These are phyloP conservation scores for Dissophora ornata DNA, from an alignment of 192 early-diverging fungal genomes.

Conservation along the genomic window DNA sequence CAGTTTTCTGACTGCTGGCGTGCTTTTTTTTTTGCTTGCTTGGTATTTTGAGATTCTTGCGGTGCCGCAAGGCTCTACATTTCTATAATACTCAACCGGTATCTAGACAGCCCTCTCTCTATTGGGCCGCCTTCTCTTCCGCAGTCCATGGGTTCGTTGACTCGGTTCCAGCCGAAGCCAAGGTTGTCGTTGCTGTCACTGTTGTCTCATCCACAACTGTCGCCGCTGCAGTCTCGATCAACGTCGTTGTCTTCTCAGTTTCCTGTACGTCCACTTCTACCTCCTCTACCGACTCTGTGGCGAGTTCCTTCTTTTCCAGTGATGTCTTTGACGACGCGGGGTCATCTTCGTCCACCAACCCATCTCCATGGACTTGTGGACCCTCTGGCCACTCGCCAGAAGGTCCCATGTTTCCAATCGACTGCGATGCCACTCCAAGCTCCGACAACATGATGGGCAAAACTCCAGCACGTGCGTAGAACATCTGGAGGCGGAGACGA, in stretches of 20 bases:
- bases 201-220: slow-evolving; percentile 12
- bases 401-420: slow-evolving; percentile 50
- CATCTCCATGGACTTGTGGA: neutral
- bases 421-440: slow-evolving; percentile 58
- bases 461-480: slow-evolving; percentile 73
- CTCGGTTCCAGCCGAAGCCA: slow-evolving; percentile 47
- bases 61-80: too few species aligned
- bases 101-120: neutral
- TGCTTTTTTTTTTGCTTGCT: too few species aligned
- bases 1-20: too few species aligned
- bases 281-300: neutral
- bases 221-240: slow-evolving; percentile 13
- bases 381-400: slow-evolving; percentile 44
- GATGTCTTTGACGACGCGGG: slow-evolving; percentile 27
- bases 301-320: slow-evolving; percentile 7
- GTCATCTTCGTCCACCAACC: slow-evolving; percentile 9
- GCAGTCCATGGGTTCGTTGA: slow-evolving; percentile 41
- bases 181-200: slow-evolving; percentile 1
- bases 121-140: slow-evolving; percentile 15
- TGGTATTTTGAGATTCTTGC: too few species aligned
- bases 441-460: slow-evolving; percentile 65
- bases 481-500: slow-evolving; percentile 91
- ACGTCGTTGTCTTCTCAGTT: slow-evolving; percentile 13
- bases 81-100: too few species aligned
- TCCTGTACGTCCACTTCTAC: neutral